Conservation (phyloP, 2,329 filamentous ascomycete species). For the Nothophoma quercina region DNA sequence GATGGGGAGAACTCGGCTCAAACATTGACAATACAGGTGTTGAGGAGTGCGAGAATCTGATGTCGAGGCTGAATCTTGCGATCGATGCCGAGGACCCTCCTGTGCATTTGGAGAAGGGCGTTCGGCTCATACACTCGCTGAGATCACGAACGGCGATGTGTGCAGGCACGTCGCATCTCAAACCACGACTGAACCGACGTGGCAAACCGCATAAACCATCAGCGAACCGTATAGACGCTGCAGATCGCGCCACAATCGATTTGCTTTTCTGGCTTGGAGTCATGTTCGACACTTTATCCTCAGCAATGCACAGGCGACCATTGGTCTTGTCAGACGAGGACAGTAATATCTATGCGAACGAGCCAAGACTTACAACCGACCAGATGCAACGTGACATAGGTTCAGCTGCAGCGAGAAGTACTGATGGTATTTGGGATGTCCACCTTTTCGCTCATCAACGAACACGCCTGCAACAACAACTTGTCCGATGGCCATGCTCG, state of each 20-base stretch:
- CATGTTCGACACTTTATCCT: slow-evolving; percentile 66
- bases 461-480: slow-evolving; percentile 22
- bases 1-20: not conserved
- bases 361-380: slow-evolving; percentile 7
- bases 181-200: slow-evolving; percentile 15
- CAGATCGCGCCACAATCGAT: slow-evolving; percentile 58
- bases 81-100: slow-evolving; percentile 49
- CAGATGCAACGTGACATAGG: slow-evolving; percentile 8
- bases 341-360: slow-evolving; percentile 47
- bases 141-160: slow-evolving; percentile 40
- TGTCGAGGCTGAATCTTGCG: slow-evolving; percentile 42
- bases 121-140: slow-evolving; percentile 50
- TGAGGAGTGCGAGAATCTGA: slow-evolving; percentile 38
- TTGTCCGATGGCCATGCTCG: slow-evolving; percentile 62
- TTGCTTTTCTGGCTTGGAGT: slow-evolving; percentile 66
- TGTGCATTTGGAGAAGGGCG: slow-evolving; percentile 50
- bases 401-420: not conserved
- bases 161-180: slow-evolving; percentile 19
- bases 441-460: slow-evolving; percentile 46
- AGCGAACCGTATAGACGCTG: slow-evolving; percentile 34
- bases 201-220: slow-evolving; percentile 24
- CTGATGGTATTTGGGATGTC: slow-evolving; percentile 49
- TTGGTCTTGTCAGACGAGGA: slow-evolving; percentile 57
- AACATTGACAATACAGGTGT: not conserved
- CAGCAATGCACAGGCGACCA: slow-evolving; percentile 60